These are phyloP conservation scores for Russula abietina DNA, from an alignment of 768 basidiomycete genomes.

Conservation along the genomic window DNA sequence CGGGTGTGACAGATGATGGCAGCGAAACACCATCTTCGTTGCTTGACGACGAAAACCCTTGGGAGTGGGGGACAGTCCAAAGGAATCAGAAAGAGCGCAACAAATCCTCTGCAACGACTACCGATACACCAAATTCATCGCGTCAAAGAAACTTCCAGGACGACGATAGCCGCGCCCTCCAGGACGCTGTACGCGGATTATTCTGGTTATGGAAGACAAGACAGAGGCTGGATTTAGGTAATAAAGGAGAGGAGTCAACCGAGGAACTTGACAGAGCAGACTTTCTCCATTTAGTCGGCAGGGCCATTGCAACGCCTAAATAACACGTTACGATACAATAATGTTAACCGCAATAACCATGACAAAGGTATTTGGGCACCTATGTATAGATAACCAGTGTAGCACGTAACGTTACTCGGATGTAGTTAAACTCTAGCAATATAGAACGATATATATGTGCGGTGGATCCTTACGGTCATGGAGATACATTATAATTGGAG, in stretches of 20 bases:
- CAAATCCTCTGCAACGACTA: neutral
- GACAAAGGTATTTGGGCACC: neutral
- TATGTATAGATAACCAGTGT: neutral
- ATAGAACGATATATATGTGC: neutral
- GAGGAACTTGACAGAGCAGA: slow-evolving; percentile 14
- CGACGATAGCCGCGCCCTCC: slow-evolving; percentile 5
- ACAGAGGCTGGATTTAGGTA: neutral
- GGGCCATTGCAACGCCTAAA: slow-evolving; percentile 6
- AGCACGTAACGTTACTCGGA: neutral
- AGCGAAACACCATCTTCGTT: slow-evolving; percentile 11
- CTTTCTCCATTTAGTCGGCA: slow-evolving; percentile 17
- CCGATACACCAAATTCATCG: neutral
- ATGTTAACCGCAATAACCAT: neutral
- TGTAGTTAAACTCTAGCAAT: neutral
- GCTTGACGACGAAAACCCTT: slow-evolving; percentile 1
- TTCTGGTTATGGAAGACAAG: slow-evolving; percentile 17
- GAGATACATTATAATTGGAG: too few species aligned
- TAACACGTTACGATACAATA: neutral
- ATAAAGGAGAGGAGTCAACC: neutral
- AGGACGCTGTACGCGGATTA: slow-evolving; percentile 16
- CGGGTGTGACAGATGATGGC: slow-evolving; percentile 15
- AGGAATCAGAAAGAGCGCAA: neutral
- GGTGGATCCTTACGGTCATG: too few species aligned
- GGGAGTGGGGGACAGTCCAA: neutral
- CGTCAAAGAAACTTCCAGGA: neutral